Evolutionary conservation across 75 land plant genomes (phyloP), one percentile per base, ranked within the genome.

Genomic region (Pseudotsuga menziesii): DNA sequence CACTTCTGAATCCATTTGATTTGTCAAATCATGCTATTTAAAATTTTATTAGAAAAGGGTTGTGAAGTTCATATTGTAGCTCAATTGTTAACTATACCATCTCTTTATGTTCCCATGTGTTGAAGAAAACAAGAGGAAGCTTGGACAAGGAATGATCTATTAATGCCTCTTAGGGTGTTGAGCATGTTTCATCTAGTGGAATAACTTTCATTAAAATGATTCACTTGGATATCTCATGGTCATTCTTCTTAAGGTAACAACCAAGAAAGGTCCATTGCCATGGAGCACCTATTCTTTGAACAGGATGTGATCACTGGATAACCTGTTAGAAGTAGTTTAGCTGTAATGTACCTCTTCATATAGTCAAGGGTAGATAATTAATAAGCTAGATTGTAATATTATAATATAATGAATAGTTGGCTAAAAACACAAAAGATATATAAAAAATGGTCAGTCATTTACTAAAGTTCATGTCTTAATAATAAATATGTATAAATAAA

Each of bases 191-290:
- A 36, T 39, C 22, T 67, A 39, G 8, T 67, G 36, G 44, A 67
- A 6, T 6, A 19, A 22, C 22, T 67, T 39, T 3, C 36, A 67
- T 67, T 20, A 9, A 67, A 67, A 39, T 39, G 39, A n/a, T 39
- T 5, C 39, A 19, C 39, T 67, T 48, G 3, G 39, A 67, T 39
- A 20, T 67, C 71, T 67, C 22, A n/a, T 36, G 6, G 39, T 9
- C 44, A 67, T 67, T 39, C 39, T 39, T 67, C 22, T 19, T 67
- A 17, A 19, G 22, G 9, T 8, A 6, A 3, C 23, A 36, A 67
- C 71, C 52, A 39, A 67, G 41, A 39, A 67, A 36, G 48, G 48
- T 67, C 71, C n/a, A 67, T 3, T 67, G 39, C 52, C 44, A 67
- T 36, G 20, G 71, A 17, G 20, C 36, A 67, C 7, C 71, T 67